phyloP scores from a whole-genome alignment of 192 early-diverging fungal species.

The Mortierella antarctica region DNA sequence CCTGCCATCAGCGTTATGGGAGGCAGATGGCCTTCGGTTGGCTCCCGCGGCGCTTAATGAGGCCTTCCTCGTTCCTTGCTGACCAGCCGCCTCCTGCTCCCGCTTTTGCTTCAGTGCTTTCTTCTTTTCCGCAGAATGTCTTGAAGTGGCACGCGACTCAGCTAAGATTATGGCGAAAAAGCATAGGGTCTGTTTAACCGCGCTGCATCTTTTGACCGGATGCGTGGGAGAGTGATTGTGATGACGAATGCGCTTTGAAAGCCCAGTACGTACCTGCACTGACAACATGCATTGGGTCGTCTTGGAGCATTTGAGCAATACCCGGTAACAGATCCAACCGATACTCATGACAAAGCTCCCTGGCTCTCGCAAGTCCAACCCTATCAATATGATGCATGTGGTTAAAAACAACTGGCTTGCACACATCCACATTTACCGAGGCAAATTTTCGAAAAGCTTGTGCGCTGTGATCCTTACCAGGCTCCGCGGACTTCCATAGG shows the following conservation, averaged over 20 bases:
- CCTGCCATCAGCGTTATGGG: constrained; percentile 13
- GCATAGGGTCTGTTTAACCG: not conserved
- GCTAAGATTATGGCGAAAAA: not conserved
- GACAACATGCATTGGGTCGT: constrained; percentile 28
- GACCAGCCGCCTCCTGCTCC: not conserved
- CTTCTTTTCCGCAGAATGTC: constrained; percentile 11
- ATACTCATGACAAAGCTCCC: constrained; percentile 49
- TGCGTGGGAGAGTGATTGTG: not conserved
- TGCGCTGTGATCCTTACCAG: constrained; percentile 48
- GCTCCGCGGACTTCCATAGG: constrained; percentile 63
- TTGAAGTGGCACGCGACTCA: constrained; percentile 9
- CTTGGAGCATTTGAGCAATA: constrained; percentile 50
- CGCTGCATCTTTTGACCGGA: not conserved
- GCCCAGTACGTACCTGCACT: constrained; percentile 22
- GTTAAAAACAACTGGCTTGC: not conserved
- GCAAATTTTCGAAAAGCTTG: not conserved
- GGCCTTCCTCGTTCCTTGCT: constrained; percentile 2
- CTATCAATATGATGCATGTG: not conserved
- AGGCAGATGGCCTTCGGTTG: constrained; percentile 1
- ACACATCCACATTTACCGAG: not conserved
- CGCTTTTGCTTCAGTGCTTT: constrained; percentile 17
- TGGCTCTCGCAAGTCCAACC: constrained; percentile 46
- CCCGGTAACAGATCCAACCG: constrained; percentile 39
- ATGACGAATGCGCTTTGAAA: no score
- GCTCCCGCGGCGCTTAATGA: not conserved